Evolutionary conservation across 306 rosid genomes (phyloP).

Genomic region (Purshia tridentata): DNA sequence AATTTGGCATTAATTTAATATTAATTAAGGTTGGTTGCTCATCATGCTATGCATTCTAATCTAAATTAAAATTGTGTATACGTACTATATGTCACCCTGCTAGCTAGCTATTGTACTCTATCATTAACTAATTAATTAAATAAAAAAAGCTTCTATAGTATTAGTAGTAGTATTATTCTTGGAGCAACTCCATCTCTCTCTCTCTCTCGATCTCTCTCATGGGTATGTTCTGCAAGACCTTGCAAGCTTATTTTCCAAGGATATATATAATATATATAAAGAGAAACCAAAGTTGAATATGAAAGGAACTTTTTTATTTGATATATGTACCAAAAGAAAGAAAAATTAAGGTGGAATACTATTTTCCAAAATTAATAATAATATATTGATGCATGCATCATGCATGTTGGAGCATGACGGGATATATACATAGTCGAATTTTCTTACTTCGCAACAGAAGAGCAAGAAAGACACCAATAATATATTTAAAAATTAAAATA

Average conservation of each 20-base stretch:
- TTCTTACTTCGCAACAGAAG: not conserved
- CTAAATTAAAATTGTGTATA: conserved; percentile 8
- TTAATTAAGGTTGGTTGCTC: conserved; percentile 64
- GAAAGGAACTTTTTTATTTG: not conserved
- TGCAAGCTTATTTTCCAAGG: not conserved
- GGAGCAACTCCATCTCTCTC: not conserved
- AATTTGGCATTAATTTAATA: conserved; percentile 9
- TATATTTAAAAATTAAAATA: too few relatives aligned
- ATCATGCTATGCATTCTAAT: conserved; percentile 57
- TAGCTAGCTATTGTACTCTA: not conserved
- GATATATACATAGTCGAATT: not conserved
- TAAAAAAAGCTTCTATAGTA: not conserved
- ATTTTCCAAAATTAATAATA: not conserved
- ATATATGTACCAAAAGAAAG: not conserved
- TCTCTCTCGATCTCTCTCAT: not conserved
- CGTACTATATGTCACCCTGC: not conserved
- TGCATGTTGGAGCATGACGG: too few relatives aligned
- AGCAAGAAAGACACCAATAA: too few relatives aligned
- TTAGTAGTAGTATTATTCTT: not conserved
- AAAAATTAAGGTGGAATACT: not conserved
- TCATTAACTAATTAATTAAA: not conserved
- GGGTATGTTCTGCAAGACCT: not conserved
- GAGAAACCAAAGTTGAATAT: not conserved
- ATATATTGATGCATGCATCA: not conserved
- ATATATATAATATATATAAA: not conserved